A percentile compares a stretch with the other conserved stretches of the same genome.
phyloP scores from a whole-genome alignment of 768 basidiomycete species.

The Lactifluus pinguis region DNA sequence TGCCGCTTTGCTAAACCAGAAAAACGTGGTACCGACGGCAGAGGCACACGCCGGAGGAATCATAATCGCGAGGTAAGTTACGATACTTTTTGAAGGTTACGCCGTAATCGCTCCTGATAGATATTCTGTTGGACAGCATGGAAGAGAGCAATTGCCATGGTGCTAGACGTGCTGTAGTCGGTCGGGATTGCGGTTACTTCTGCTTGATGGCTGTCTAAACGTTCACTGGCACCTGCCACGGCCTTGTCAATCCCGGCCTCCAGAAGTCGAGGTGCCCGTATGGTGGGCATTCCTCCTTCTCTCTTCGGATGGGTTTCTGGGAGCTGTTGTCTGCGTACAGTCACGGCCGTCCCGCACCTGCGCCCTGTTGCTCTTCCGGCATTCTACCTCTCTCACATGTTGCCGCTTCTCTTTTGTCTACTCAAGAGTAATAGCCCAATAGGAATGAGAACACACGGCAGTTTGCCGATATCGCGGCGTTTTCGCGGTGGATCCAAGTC shows the following conservation, averaged over 20 bases:
- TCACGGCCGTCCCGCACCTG: constrained; percentile 30
- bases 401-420: constrained; percentile 43
- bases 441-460: constrained; percentile 21
- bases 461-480: constrained; percentile 42
- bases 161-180: constrained; percentile 56
- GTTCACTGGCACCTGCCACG: constrained; percentile 29
- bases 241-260: neutral
- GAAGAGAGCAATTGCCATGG: constrained; percentile 69
- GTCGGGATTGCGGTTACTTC: constrained; percentile 32
- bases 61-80: too few relatives aligned
- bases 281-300: constrained; percentile 48
- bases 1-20: constrained; percentile 52
- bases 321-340: constrained; percentile 35
- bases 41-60: too few relatives aligned
- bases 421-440: constrained; percentile 63
- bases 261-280: neutral
- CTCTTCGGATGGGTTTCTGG: constrained; percentile 32
- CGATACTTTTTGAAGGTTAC: too few relatives aligned
- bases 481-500: constrained; percentile 42
- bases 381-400: constrained; percentile 52
- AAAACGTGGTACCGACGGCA: constrained; percentile 36
- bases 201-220: constrained; percentile 38
- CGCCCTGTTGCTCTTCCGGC: constrained; percentile 46
- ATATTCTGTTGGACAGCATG: constrained; percentile 28
- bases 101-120: neutral